Base-by-base conservation (phyloP, 1,139 yeast species). In the Hyphopichia pseudoburtonii region DNA sequence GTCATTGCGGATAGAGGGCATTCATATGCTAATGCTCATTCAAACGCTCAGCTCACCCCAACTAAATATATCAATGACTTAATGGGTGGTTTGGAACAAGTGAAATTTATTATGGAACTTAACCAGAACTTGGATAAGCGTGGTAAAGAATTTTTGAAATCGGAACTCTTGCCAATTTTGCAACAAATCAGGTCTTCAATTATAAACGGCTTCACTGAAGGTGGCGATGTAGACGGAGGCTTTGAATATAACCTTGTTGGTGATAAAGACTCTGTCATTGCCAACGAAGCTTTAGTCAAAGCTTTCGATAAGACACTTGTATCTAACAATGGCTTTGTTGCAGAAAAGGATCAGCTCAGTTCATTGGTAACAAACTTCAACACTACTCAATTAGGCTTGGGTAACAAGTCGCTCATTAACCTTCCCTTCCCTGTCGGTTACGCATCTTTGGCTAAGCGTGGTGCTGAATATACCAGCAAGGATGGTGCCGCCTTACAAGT, bases 361-460 rank as follows among this genome's bases (percentile, higher is more conserved):
- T 22, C 36, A 15, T 14, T 39, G 10, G 33, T 39, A 2, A 17
- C 35, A 5, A 16, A 32, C 4, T 44, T 44, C 32, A 16, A 16
- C 2, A 27, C 39, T 9, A 19, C 33, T 16, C 26, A 38, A 3
- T 28, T 42, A 10, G 39, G 40, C 8, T 29, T 34, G 8, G 33
- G 33, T 33, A 39, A 47, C 39, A 52, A 57, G 30, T 74, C 82
- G 0, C 72, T 78, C 45, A 72, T 90, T 37, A 71, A 81, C 43
- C 70, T 92, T 43, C 97, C 97, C 19, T 88, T 86, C 64, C 97
- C 88, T 54, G 95, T 90, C 6, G 85, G 88, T 30, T 92, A 88
- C 53, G 76, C 95, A 0, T 84, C 96, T 1, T 68, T 80, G 28
- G 83, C 89, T 0, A 62, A 80, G 27, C 54, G 66, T 12, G 96